Conservation (phyloP, 23 red algal genomes). For the Gracilaria domingensis region DNA sequence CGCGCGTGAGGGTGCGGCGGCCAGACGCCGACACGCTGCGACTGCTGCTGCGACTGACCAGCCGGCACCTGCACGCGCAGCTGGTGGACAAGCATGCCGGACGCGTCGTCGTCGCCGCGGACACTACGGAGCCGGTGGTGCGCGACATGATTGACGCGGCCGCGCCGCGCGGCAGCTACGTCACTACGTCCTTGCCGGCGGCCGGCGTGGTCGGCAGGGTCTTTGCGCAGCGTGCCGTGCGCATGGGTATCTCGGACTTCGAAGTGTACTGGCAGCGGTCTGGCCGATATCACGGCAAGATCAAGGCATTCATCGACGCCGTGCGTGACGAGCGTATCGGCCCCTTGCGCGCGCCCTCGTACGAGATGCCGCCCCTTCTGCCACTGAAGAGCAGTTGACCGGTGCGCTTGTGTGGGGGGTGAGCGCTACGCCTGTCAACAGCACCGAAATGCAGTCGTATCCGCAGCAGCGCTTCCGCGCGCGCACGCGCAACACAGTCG, state of each 20-base stretch:
- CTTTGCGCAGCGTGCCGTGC: constrained; percentile 57
- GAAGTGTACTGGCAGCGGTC: too few relatives aligned
- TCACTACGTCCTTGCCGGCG: constrained; percentile 55
- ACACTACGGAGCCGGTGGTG: constrained; percentile 53
- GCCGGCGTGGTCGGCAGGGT: constrained; percentile 46
- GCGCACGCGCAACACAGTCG: too few relatives aligned
- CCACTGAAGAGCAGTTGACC: neutral
- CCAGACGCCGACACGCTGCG: too few relatives aligned
- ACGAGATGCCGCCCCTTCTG: constrained; percentile 7
- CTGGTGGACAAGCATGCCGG: constrained; percentile 53
- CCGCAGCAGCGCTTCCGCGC: too few relatives aligned
- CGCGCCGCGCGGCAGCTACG: constrained; percentile 26
- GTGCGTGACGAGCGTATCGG: constrained; percentile 54
- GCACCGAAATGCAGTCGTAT: too few relatives aligned
- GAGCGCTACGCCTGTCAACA: too few relatives aligned
- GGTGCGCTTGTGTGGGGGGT: too few relatives aligned
- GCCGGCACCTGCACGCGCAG: constrained; percentile 83
- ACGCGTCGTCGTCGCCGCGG: constrained; percentile 52
- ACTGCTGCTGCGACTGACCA: constrained; percentile 70
- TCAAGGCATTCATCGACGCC: constrained; percentile 83
- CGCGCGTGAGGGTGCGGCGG: too few relatives aligned
- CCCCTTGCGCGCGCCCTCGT: constrained; percentile 13
- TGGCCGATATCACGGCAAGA: constrained; percentile 88
- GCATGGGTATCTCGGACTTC: constrained; percentile 52
- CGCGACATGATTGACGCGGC: constrained; percentile 19